These are phyloP conservation scores for Ambrosiella xylebori DNA, from an alignment of 2,329 filamentous ascomycete genomes.

Conservation along the genomic window DNA sequence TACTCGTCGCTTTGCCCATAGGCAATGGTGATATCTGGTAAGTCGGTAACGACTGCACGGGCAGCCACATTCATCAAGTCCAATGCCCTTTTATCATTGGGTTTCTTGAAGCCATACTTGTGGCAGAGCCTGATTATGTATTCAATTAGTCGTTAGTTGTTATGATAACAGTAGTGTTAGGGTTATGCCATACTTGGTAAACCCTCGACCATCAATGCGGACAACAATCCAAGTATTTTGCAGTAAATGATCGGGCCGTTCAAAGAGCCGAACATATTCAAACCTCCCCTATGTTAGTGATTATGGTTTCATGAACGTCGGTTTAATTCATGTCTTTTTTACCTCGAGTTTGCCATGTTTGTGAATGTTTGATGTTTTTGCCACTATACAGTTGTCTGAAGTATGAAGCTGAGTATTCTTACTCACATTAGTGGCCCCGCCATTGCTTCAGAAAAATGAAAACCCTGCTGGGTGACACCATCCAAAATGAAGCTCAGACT, in stretches of 20 bases:
- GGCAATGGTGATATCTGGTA: conserved; percentile 71
- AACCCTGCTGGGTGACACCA: not conserved
- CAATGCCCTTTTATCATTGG: conserved; percentile 74
- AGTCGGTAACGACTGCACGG: conserved; percentile 62
- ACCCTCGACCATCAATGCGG: conserved; percentile 81
- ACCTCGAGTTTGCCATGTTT: conserved; percentile 40
- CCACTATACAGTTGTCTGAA: too few relatives aligned
- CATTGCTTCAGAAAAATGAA: not conserved
- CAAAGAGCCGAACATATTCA: conserved; percentile 84
- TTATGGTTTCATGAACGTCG: not conserved
- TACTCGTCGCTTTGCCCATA: conserved; percentile 95
- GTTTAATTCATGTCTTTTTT: conserved; percentile 11
- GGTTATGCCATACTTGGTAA: conserved; percentile 58
- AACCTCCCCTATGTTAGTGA: conserved; percentile 39
- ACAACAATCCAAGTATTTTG: conserved; percentile 94
- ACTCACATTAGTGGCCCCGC: conserved; percentile 1
- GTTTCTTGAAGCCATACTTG: conserved; percentile 75
- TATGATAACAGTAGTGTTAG: not conserved
- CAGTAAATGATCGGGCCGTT: conserved; percentile 62
- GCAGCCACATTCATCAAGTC: conserved; percentile 92
- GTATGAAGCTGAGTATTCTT: not conserved
- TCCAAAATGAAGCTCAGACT: not conserved
- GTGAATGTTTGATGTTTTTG: not conserved
- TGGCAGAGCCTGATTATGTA: conserved; percentile 48
- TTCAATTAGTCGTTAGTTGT: not conserved